Percentiles rank a stretch among this genome's conserved stretches.
These are phyloP conservation scores for Saturnispora hagleri DNA, from an alignment of 805 yeast genomes.

Conservation along the genomic window DNA sequence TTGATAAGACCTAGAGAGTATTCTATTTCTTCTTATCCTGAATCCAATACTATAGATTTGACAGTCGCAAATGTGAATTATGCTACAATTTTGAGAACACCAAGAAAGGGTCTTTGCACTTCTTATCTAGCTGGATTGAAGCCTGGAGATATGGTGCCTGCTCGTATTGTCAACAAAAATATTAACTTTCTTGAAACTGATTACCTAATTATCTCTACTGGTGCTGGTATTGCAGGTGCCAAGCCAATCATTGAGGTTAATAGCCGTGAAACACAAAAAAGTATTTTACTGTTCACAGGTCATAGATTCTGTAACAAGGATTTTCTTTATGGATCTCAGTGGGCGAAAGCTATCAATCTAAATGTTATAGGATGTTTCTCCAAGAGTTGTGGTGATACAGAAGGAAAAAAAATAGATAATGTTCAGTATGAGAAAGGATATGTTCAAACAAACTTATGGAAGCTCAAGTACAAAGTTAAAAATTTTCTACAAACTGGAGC, in stretches of 20 bases:
- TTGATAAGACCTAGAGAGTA: slow-evolving; percentile 70
- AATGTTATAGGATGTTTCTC: slow-evolving; percentile 34
- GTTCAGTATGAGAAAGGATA: slow-evolving; percentile 36
- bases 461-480: slow-evolving; percentile 38
- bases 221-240: slow-evolving; percentile 96
- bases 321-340: slow-evolving; percentile 50
- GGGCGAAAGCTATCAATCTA: slow-evolving; percentile 32
- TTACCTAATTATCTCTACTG: slow-evolving; percentile 75
- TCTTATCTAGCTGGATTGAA: slow-evolving; percentile 52
- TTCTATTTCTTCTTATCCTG: slow-evolving; percentile 59
- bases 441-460: slow-evolving; percentile 68
- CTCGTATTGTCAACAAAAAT: slow-evolving; percentile 40
- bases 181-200: slow-evolving; percentile 25
- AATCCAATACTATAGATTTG: slow-evolving; percentile 41
- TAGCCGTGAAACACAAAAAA: slow-evolving; percentile 14
- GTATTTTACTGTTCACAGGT: slow-evolving; percentile 60
- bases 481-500: slow-evolving; percentile 51
- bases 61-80: slow-evolving; percentile 83
- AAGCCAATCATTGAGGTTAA: slow-evolving; percentile 49
- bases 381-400: slow-evolving; percentile 40
- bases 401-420: slow-evolving; percentile 18
- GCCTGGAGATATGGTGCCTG: slow-evolving; percentile 41
- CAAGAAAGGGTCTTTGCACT: slow-evolving; percentile 77
- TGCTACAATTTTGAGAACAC: slow-evolving; percentile 65
- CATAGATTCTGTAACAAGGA: slow-evolving; percentile 61